phyloP scores from a whole-genome alignment of 345 rosid genomes.

The Raphanus sativus region DNA sequence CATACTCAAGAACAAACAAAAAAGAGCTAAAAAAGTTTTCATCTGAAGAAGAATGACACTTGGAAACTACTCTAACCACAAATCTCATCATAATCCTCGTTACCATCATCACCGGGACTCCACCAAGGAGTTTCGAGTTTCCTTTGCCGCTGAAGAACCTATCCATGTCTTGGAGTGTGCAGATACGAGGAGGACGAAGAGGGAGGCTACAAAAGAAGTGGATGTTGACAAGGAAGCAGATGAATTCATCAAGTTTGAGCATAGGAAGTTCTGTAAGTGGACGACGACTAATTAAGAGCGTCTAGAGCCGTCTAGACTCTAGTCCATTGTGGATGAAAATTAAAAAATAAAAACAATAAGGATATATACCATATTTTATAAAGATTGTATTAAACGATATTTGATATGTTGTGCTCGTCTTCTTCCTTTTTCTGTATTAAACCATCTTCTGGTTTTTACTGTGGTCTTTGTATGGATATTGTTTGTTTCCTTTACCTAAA shows the following conservation, averaged over 20 bases:
- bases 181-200: constrained; percentile 21
- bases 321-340: neutral
- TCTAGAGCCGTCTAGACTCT: constrained; percentile 14
- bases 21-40: neutral
- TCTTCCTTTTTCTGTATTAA: neutral
- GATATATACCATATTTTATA: neutral
- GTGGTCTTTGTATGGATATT: constrained; percentile 1
- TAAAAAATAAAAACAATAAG: neutral
- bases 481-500: constrained; percentile 2
- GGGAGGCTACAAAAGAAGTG: constrained; percentile 29
- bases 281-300: constrained; percentile 12
- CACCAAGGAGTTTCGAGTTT: constrained; percentile 20
- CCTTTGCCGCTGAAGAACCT: constrained; percentile 21
- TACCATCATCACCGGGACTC: constrained; percentile 11
- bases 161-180: constrained; percentile 18
- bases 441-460: neutral
- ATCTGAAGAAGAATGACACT: constrained; percentile 18
- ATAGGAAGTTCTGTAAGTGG: constrained; percentile 49
- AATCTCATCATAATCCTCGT: constrained; percentile 24
- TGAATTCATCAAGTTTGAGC: constrained; percentile 58
- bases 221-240: constrained; percentile 65
- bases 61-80: constrained; percentile 19
- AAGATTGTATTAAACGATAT: constrained; percentile 9
- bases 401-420: neutral
- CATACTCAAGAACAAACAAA: neutral